Evolutionary conservation across 331 rosid species (phyloP).

Genomic region (Quercus tomentella): DNA sequence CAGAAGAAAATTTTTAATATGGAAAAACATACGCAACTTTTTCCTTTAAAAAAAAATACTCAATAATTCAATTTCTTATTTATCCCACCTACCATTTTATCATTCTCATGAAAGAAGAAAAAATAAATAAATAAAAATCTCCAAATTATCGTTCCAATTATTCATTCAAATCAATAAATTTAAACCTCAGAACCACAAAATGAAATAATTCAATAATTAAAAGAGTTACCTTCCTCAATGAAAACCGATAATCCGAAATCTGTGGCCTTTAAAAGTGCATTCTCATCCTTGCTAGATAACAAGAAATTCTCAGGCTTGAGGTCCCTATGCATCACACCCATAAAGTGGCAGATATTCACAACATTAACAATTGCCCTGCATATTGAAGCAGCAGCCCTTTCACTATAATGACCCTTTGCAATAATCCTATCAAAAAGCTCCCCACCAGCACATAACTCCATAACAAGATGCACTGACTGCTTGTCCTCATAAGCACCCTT

Average conservation of each 20-base stretch:
- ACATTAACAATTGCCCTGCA: constrained; percentile 83
- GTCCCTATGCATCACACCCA: constrained; percentile 98
- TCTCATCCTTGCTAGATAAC: constrained; percentile 70
- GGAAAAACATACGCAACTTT: neutral
- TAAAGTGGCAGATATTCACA: constrained; percentile 81
- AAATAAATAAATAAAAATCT: neutral
- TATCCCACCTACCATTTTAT: neutral
- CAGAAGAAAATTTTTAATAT: neutral
- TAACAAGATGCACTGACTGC: constrained; percentile 71
- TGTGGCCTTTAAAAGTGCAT: constrained; percentile 75
- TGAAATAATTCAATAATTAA: neutral
- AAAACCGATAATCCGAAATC: constrained; percentile 93
- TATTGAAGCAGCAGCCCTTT: constrained; percentile 81
- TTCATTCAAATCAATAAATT: neutral
- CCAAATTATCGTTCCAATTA: neutral
- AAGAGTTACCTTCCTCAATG: constrained; percentile 73
- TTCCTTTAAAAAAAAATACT: neutral
- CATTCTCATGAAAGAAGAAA: neutral
- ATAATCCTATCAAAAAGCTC: constrained; percentile 91
- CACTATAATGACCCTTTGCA: constrained; percentile 85
- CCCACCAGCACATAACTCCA: constrained; percentile 95
- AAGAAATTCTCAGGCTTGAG: constrained; percentile 96
- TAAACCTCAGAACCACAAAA: constrained; percentile 7
- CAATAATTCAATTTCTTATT: neutral
- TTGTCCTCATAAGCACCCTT: constrained; percentile 85